phyloP scores from a whole-genome alignment of 306 rosid species.

The Carpinus viminea region DNA sequence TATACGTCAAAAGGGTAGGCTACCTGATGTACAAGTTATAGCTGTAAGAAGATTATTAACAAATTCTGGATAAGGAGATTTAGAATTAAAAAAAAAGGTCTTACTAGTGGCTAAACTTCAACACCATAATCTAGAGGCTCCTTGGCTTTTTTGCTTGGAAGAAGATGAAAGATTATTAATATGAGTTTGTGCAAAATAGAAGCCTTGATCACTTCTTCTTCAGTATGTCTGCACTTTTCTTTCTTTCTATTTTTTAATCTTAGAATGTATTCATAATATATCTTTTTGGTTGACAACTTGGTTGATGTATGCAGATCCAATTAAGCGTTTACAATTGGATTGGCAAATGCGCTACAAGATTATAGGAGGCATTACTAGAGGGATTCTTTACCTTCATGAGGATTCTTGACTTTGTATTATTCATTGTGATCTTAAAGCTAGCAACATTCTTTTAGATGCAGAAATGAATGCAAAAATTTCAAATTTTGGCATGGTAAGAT shows the following conservation, averaged over 20 bases:
- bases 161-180: slow-evolving; percentile 39
- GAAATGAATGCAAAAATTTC: slow-evolving; percentile 45
- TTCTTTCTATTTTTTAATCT: not conserved
- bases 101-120: slow-evolving; percentile 47
- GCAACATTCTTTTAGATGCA: slow-evolving; percentile 45
- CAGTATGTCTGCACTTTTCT: slow-evolving; percentile 29
- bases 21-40: slow-evolving; percentile 29
- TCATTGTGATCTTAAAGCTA: slow-evolving; percentile 47
- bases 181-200: slow-evolving; percentile 51
- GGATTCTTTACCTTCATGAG: slow-evolving; percentile 50
- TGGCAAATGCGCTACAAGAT: slow-evolving; percentile 41
- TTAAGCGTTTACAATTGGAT: slow-evolving; percentile 16
- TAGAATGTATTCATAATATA: not conserved
- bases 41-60: slow-evolving; percentile 44
- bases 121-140: slow-evolving; percentile 42
- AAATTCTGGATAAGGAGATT: slow-evolving; percentile 35
- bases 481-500: slow-evolving; percentile 51
- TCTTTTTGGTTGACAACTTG: not conserved
- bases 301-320: slow-evolving; percentile 28
- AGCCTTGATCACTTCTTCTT: slow-evolving; percentile 55
- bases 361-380: slow-evolving; percentile 40
- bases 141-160: slow-evolving; percentile 40
- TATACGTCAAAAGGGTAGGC: slow-evolving; percentile 32
- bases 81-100: slow-evolving; percentile 50
- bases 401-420: slow-evolving; percentile 42